A percentile compares a stretch with the other conserved stretches of the same genome.
Evolutionary conservation across 176 grass and related monocot genomes (phyloP).

Genomic region (Carex kokanica): DNA sequence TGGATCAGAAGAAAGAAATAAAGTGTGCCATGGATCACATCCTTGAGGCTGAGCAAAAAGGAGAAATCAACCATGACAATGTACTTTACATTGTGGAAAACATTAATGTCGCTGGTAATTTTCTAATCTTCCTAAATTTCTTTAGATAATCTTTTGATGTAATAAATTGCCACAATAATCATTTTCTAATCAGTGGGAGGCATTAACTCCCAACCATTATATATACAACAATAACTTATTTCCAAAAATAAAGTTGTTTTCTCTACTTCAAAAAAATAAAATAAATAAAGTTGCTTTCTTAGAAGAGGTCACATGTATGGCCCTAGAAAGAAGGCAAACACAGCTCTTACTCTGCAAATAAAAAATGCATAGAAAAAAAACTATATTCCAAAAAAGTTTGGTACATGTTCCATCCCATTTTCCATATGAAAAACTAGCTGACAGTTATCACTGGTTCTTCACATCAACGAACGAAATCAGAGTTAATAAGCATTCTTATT

Average conservation of each 20-base stretch:
- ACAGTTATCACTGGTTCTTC: background rate
- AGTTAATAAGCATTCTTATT: background rate
- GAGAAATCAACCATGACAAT: slow-evolving; percentile 53
- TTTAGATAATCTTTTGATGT: background rate
- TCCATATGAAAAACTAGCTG: background rate
- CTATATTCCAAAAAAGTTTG: background rate
- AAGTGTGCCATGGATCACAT: slow-evolving; percentile 55
- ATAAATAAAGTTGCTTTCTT: background rate
- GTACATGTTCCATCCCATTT: background rate
- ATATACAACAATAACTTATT: background rate
- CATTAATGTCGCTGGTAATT: slow-evolving; percentile 48
- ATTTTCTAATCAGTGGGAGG: background rate
- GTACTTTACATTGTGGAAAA: slow-evolving; percentile 55
- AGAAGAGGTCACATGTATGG: background rate
- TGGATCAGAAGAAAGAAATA: slow-evolving; percentile 38
- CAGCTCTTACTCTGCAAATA: background rate
- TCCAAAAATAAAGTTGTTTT: background rate
- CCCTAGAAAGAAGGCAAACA: background rate
- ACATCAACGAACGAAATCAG: background rate
- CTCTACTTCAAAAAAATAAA: background rate
- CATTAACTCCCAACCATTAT: background rate
- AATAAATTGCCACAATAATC: background rate
- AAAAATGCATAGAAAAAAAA: background rate
- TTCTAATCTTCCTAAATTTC: background rate
- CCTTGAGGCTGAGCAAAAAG: slow-evolving; percentile 42